Base-by-base conservation (phyloP, 2,329 filamentous ascomycete species). In the Diaporthe batatas region DNA sequence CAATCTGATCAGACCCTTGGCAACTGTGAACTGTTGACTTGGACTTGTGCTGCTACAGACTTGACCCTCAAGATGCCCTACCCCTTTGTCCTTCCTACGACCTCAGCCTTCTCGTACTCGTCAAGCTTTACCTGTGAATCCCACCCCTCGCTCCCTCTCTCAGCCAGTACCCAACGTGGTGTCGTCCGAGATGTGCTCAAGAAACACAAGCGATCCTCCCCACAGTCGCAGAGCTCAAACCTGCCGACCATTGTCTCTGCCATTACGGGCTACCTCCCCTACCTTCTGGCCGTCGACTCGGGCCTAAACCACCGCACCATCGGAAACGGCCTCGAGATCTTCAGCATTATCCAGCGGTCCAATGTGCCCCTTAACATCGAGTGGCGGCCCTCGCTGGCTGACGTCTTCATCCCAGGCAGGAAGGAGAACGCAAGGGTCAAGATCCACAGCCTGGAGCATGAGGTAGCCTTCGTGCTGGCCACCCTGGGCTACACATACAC, bases 81-180 rank as follows among this genome's bases (percentile, higher is more conserved):
- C 80, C 93, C 93, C 16, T 98, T 98, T 79, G 85, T 90, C 14
- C 90, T 98, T 42, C 95, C 96, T 2, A 98, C 96, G 0, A 98
- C 96, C 6, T 97, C 95, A 44, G 90, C 92, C 70, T 92, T 97
- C 79, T 92, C 93, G 68, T 96, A 98, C 80, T 92, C 93, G 29
- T 87, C 92, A 49, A 93, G 87, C 82, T 92, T 97, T 82, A 89
- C 85, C 77, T 96, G 93, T 79, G 90, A 91, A 76, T 94, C 94
- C 3, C 96, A 98, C 82, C 96, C 96, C 4, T 98, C 96, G 0
- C 88, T 99, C 54, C 94, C 95, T 32, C 89, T 96, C 77, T 89
- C 90, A 70, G 92, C 94, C 29, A 95, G 95, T 76, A 96, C 94
- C 11, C 91, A 94, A 79, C 94, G 96, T 74, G 93, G 93, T 77